Conservation (phyloP, 768 basidiomycete genomes). For the Fomitopsis serialis region DNA sequence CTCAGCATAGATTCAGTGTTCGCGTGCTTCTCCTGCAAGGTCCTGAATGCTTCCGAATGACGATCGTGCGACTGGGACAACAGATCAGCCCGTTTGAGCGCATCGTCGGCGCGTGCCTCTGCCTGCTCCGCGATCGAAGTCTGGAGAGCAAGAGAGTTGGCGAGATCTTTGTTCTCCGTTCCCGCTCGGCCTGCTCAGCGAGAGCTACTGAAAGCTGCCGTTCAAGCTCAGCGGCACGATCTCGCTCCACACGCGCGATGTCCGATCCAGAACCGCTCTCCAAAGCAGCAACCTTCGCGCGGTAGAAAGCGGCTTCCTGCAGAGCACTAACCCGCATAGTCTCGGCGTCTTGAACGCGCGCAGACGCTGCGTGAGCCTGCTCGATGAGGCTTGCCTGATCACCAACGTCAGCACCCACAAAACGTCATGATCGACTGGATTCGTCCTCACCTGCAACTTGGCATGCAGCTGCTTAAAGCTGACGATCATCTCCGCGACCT, state of each 20-base stretch:
- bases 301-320: constrained; percentile 94
- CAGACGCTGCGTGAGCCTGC: constrained; percentile 73
- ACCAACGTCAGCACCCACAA: neutral
- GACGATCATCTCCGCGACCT: constrained; percentile 65
- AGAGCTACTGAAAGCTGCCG: constrained; percentile 55
- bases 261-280: constrained; percentile 56
- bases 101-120: constrained; percentile 71
- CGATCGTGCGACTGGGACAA: constrained; percentile 66
- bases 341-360: constrained; percentile 76
- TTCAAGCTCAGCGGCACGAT: constrained; percentile 74
- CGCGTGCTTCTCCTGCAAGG: constrained; percentile 61
- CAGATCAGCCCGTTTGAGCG: constrained; percentile 68
- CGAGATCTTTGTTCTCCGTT: constrained; percentile 65
- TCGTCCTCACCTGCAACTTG: constrained; percentile 65
- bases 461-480: constrained; percentile 87
- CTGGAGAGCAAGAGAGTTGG: constrained; percentile 69
- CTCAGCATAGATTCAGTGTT: constrained; percentile 59
- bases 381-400: constrained; percentile 62
- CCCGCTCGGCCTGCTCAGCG: constrained; percentile 58
- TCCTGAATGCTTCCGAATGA: constrained; percentile 57
- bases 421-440: neutral
- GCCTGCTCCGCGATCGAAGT: constrained; percentile 75
- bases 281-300: constrained; percentile 86
- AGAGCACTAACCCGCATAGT: constrained; percentile 70
- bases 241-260: constrained; percentile 74